Evolutionary conservation across 2,329 filamentous ascomycete species (phyloP).

Genomic region (Cercospora zeina): DNA sequence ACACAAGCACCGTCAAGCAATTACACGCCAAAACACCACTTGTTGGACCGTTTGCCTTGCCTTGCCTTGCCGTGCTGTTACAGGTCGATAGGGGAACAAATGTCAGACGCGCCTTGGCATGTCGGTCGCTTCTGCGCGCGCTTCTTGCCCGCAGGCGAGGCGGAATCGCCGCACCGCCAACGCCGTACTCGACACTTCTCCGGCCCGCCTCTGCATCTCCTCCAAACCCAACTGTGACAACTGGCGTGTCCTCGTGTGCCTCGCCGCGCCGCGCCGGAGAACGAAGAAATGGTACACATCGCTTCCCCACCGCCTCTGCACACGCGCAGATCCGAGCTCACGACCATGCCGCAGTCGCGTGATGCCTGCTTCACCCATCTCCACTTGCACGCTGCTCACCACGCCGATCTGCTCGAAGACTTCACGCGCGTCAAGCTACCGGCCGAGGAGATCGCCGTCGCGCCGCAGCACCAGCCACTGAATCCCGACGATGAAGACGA

Average conservation of each 20-base stretch:
- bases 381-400: conserved; percentile 69
- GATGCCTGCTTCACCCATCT: conserved; percentile 74
- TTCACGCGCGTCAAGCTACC: conserved; percentile 48
- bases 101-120: conserved; percentile 5
- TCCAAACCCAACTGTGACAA: too few relatives aligned
- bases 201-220: too few relatives aligned
- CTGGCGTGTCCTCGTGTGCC: background rate
- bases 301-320: background rate
- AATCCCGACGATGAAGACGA: conserved; percentile 87
- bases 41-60: too few relatives aligned
- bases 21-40: conserved; percentile 3
- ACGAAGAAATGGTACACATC: conserved; percentile 21
- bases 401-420: conserved; percentile 74
- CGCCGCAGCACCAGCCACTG: conserved; percentile 73
- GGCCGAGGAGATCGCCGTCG: conserved; percentile 77
- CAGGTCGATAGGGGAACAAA: background rate
- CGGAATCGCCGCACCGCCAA: background rate
- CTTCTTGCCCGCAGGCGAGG: background rate
- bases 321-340: conserved; percentile 10
- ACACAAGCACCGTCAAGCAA: conserved; percentile 12
- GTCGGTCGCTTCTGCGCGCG: background rate
- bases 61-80: too few relatives aligned
- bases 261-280: background rate
- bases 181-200: too few relatives aligned
- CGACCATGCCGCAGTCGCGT: conserved; percentile 53